Percentiles rank a stretch among this genome's conserved stretches.
phyloP scores from a whole-genome alignment of 2,329 filamentous ascomycete species.

The Epichloe sp. region DNA sequence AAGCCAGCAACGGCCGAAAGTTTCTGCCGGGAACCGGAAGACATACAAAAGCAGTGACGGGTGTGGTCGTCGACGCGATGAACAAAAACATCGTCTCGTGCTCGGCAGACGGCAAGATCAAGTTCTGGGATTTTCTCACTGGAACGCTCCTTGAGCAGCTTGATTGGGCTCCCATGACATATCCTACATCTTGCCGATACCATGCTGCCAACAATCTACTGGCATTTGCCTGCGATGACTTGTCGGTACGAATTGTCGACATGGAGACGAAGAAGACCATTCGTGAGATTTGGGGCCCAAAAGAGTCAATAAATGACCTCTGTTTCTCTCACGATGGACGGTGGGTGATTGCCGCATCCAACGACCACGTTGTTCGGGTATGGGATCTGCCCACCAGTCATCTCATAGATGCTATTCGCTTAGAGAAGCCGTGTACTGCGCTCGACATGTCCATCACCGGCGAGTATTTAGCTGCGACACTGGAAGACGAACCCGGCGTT shows the following conservation, averaged over 20 bases:
- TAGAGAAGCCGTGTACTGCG: conserved; percentile 66
- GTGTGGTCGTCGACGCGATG: conserved; percentile 76
- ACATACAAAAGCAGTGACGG: conserved; percentile 73
- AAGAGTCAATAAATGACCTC: conserved; percentile 62
- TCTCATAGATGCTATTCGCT: conserved; percentile 79
- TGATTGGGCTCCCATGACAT: conserved; percentile 63
- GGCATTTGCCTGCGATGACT: conserved; percentile 79
- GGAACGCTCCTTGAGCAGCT: conserved; percentile 70
- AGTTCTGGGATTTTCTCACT: conserved; percentile 94
- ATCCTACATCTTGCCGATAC: conserved; percentile 65
- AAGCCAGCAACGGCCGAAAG: conserved; percentile 28
- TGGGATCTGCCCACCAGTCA: conserved; percentile 96
- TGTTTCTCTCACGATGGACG: conserved; percentile 86
- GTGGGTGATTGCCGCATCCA: conserved; percentile 82
- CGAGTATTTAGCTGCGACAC: conserved; percentile 85
- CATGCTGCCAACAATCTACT: conserved; percentile 74
- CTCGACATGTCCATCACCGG: conserved; percentile 81
- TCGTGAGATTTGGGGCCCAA: conserved; percentile 80
- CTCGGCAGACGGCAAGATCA: conserved; percentile 79
- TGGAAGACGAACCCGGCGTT: conserved; percentile 73
- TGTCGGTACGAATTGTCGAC: conserved; percentile 79
- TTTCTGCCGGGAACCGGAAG: conserved; percentile 49
- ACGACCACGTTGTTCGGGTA: conserved; percentile 66
- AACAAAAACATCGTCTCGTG: conserved; percentile 80
- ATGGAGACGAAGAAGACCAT: conserved; percentile 83